phyloP scores from a whole-genome alignment of 2,329 filamentous ascomycete species.

The Colletotrichum sp. region DNA sequence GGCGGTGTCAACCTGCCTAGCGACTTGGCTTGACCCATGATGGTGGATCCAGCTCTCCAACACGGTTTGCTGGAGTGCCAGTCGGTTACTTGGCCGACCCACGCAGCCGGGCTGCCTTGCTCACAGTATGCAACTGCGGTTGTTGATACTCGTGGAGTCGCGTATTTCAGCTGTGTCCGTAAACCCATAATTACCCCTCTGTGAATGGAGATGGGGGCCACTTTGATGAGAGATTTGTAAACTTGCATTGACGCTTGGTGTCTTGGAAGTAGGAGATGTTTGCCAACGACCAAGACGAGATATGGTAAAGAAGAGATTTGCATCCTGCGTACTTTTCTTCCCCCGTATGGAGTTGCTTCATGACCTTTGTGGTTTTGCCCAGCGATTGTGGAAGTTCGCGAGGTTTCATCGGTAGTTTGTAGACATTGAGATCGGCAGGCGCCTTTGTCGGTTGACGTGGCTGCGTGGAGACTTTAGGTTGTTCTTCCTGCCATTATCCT shows the following conservation, averaged over 20 bases:
- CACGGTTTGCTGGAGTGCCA: background rate
- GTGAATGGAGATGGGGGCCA: background rate
- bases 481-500: background rate
- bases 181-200: background rate
- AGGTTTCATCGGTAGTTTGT: background rate
- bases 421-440: conserved; percentile 11
- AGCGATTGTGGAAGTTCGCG: background rate
- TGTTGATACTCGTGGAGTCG: background rate
- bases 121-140: background rate
- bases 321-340: background rate
- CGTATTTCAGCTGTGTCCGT: background rate
- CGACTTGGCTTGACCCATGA: background rate
- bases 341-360: background rate
- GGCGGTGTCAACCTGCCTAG: background rate
- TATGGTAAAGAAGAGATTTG: background rate
- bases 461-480: background rate
- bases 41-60: background rate
- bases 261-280: background rate
- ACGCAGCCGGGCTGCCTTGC: background rate
- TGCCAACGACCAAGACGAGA: background rate
- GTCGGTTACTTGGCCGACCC: background rate
- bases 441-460: conserved; percentile 1
- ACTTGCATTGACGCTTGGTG: background rate
- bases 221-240: background rate
- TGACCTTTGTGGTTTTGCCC: background rate